These are phyloP conservation scores for Gaeumannomyces tritici DNA, from an alignment of 2,329 filamentous ascomycete genomes.

Conservation along the genomic window DNA sequence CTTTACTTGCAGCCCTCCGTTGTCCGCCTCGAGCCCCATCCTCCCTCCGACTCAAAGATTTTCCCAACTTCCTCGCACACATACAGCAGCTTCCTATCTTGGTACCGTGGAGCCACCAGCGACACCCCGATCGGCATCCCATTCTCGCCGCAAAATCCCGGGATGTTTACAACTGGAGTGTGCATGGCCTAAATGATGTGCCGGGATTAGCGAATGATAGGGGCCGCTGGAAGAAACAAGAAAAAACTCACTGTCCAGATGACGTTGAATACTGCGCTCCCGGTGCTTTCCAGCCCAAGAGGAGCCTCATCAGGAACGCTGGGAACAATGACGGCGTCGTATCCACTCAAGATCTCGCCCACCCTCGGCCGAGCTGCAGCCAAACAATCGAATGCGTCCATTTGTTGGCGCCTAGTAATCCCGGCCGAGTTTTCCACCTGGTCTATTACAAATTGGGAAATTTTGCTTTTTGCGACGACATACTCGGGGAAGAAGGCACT, in stretches of 20 bases:
- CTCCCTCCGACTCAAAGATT: constrained; percentile 2
- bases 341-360: constrained; percentile 40
- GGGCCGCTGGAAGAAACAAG: neutral
- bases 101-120: constrained; percentile 35
- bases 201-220: too few species aligned
- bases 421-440: constrained; percentile 39
- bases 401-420: constrained; percentile 33
- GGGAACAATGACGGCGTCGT: constrained; percentile 46
- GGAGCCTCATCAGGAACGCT: constrained; percentile 53
- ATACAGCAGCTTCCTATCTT: constrained; percentile 29
- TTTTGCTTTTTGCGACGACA: constrained; percentile 30
- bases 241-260: constrained; percentile 39
- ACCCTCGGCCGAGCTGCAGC: constrained; percentile 42
- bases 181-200: constrained; percentile 33
- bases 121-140: constrained; percentile 51
- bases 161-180: constrained; percentile 53
- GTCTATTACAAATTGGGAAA: constrained; percentile 32
- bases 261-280: constrained; percentile 39
- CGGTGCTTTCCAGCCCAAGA: constrained; percentile 40
- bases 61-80: constrained; percentile 11
- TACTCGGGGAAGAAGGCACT: constrained; percentile 46
- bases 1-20: too few species aligned
- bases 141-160: constrained; percentile 47
- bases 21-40: too few species aligned
- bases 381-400: constrained; percentile 45